phyloP scores from a whole-genome alignment of 139 green algal genomes.

The Tetradesmus obliquus region DNA sequence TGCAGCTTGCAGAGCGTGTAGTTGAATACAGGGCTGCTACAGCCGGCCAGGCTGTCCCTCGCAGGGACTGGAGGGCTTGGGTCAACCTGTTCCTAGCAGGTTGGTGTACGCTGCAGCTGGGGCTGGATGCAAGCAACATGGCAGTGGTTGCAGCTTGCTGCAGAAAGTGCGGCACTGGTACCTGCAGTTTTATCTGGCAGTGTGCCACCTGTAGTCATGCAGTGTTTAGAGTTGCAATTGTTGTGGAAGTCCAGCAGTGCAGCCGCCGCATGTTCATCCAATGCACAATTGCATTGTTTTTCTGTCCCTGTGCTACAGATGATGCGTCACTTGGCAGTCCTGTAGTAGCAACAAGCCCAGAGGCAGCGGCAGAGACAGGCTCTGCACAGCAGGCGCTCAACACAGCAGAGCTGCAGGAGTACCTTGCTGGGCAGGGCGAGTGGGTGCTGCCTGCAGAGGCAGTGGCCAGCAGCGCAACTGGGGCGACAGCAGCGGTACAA shows the following conservation, averaged over 20 bases:
- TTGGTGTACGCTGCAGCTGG: not conserved
- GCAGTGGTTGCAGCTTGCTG: not conserved
- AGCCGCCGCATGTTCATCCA: no score
- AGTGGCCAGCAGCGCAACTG: not conserved
- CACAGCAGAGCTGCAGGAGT: conserved; percentile 40
- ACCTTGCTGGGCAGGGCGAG: conserved; percentile 22
- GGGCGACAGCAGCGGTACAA: not conserved
- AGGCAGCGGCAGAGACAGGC: not conserved
- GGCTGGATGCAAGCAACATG: not conserved
- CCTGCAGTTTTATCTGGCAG: no score
- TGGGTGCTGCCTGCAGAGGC: conserved; percentile 11
- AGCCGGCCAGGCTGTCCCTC: conserved; percentile 60
- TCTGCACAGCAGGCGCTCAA: not conserved
- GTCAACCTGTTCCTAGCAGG: conserved; percentile 70
- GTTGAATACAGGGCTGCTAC: conserved; percentile 66
- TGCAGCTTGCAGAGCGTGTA: conserved; percentile 69
- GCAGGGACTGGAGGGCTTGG: conserved; percentile 72
- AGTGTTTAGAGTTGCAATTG: no score
- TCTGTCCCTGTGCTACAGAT: conserved; percentile 10
- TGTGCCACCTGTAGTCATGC: no score
- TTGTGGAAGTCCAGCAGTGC: no score
- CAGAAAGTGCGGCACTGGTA: no score
- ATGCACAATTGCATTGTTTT: no score
- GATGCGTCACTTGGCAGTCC: conserved; percentile 57
- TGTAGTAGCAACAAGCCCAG: conserved; percentile 35